Percentiles rank a stretch among this genome's conserved stretches.
Evolutionary conservation across 2,329 filamentous ascomycete genomes (phyloP).

Genomic region (Neonectria faginata): DNA sequence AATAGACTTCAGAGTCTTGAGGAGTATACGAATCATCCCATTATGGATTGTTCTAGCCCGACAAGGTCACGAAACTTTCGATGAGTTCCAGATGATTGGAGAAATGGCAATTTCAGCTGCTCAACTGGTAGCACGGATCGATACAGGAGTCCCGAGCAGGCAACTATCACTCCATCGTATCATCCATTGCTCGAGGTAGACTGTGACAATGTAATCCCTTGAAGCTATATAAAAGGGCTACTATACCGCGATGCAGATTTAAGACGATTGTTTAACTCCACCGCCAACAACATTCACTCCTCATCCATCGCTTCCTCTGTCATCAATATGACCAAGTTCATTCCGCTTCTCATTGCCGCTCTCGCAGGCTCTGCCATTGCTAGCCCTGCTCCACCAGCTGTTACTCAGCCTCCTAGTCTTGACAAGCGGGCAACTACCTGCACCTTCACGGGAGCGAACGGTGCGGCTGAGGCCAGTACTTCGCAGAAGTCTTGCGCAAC

Average conservation of each 20-base stretch:
- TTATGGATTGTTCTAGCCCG: background rate
- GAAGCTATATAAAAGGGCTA: background rate
- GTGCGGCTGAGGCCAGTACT: conserved; percentile 32
- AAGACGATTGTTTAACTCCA: background rate
- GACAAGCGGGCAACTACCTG: conserved; percentile 37
- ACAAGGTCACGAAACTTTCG: background rate
- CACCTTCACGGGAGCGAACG: conserved; percentile 37
- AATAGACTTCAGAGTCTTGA: background rate
- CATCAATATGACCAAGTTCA: background rate
- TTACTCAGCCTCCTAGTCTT: conserved; percentile 24
- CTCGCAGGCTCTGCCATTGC: conserved; percentile 9
- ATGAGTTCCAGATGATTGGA: background rate
- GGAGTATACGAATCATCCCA: background rate
- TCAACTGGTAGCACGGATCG: background rate
- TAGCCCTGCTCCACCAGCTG: conserved; percentile 16
- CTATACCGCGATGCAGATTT: background rate
- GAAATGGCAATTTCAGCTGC: background rate
- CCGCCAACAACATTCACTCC: background rate
- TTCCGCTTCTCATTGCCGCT: conserved; percentile 5
- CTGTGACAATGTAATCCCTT: background rate
- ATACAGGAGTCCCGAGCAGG: background rate
- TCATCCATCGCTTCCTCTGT: too few relatives aligned
- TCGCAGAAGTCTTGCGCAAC: conserved; percentile 36
- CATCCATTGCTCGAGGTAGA: background rate
- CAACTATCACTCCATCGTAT: background rate